Conservation (phyloP, 2,329 filamentous ascomycete species). For the Fusarium tanahbumbuense region DNA sequence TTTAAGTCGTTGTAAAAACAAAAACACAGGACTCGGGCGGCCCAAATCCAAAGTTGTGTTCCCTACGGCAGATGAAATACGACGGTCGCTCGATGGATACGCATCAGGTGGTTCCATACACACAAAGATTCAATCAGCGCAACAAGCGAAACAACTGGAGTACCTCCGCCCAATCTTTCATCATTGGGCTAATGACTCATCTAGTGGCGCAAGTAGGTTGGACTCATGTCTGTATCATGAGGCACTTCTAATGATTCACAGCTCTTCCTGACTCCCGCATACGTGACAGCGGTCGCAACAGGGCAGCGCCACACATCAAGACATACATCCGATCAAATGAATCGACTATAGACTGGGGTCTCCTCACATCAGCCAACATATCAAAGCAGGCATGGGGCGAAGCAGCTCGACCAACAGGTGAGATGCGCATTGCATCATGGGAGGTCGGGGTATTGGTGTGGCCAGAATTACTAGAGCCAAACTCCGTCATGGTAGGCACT, state of each 20-base stretch:
- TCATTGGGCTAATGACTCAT: constrained; percentile 77
- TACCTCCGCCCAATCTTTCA: constrained; percentile 78
- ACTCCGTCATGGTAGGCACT: constrained; percentile 72
- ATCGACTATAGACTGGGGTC: constrained; percentile 80
- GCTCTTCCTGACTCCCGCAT: constrained; percentile 44
- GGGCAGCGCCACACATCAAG: constrained; percentile 89
- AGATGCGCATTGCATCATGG: constrained; percentile 81
- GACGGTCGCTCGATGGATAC: constrained; percentile 82
- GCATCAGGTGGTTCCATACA: constrained; percentile 82
- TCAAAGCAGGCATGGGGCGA: constrained; percentile 92
- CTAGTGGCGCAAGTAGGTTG: constrained; percentile 50
- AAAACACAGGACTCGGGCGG: constrained; percentile 22
- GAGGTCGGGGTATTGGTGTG: constrained; percentile 87
- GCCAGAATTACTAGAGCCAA: constrained; percentile 69
- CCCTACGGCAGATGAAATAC: constrained; percentile 82
- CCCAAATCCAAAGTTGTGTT: constrained; percentile 79
- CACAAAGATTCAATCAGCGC: constrained; percentile 76
- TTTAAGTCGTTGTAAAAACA: constrained; percentile 52
- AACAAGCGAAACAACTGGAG: constrained; percentile 78
- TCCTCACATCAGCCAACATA: constrained; percentile 90
- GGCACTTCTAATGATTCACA: constrained; percentile 22
- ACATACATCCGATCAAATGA: constrained; percentile 79
- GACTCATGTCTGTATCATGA: background rate
- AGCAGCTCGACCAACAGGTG: constrained; percentile 63
- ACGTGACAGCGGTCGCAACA: constrained; percentile 68